phyloP scores from a whole-genome alignment of 202 grass and related monocot species.

The Digitaria exilis region DNA sequence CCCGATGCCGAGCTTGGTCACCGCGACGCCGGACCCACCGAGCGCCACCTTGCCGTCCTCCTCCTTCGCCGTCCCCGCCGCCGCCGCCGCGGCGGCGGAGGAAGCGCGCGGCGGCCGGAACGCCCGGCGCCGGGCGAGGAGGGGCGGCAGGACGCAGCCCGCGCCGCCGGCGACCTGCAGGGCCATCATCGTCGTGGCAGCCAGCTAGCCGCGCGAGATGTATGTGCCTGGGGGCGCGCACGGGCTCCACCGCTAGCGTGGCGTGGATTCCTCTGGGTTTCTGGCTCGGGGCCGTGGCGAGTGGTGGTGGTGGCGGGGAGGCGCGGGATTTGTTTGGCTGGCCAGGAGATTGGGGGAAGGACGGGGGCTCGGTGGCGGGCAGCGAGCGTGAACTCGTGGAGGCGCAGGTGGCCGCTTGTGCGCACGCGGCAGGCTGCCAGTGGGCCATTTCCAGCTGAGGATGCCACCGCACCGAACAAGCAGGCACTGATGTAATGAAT shows the following conservation, averaged over 20 bases:
- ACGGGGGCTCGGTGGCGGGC: neutral
- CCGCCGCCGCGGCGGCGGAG: conserved; percentile 37
- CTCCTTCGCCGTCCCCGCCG: neutral
- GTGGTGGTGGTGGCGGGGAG: neutral
- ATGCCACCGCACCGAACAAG: too few relatives aligned
- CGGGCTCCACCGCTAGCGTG: neutral
- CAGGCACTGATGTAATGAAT: too few relatives aligned
- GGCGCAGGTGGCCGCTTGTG: neutral
- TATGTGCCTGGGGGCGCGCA: neutral
- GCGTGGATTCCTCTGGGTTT: neutral
- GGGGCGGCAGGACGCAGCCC: conserved; percentile 1
- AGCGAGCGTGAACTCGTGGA: neutral
- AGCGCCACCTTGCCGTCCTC: conserved; percentile 64
- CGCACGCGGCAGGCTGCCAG: neutral
- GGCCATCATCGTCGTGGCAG: conserved; percentile 36
- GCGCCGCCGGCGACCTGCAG: conserved; percentile 54
- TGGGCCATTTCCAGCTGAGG: neutral
- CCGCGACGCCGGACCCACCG: conserved; percentile 64
- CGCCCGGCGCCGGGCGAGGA: conserved; percentile 6
- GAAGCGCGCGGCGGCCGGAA: conserved; percentile 41
- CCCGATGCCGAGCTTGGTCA: conserved; percentile 80
- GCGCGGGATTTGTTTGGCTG: conserved; percentile 47
- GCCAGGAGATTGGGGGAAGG: neutral
- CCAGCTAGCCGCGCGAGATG: neutral
- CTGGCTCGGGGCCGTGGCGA: neutral